Evolutionary conservation across 805 yeast species (phyloP), one percentile per base, ranked within the genome.

Genomic region (Metschnikowia proteae): DNA sequence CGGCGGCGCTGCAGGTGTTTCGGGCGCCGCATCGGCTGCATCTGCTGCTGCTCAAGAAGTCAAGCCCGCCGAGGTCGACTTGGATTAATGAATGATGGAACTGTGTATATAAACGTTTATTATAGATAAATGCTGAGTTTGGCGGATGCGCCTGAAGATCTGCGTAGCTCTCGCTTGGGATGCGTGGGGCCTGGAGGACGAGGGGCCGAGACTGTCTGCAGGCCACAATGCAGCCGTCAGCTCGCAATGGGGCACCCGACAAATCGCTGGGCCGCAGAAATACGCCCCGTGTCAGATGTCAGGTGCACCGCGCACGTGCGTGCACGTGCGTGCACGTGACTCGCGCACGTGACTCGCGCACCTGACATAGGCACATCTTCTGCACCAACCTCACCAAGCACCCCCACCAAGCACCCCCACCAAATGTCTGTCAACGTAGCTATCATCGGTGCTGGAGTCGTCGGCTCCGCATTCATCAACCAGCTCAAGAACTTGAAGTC

Each of bases 381-480:
- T 17, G 3, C 7, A 28, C 30, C 30, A 8, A 17, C 17, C 17
- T n/a, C n/a, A n/a, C n/a, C n/a, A n/a, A n/a, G n/a, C 33, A 31
- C 33, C 32, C 33, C 28, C 28, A 43, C 39, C 9, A 26, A n/a
- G 17, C 29, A 37, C 10, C 23, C 30, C 9, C 25, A 37, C 8
- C 41, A 41, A 51, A 68, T 58, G 60, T 68, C 76, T 37, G 76
- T 73, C 35, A 71, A 73, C 55, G 68, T 73, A 37, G 78, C 78
- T 38, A 72, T 73, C 45, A 71, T 68, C 52, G 89, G 90, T 47
- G 84, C 97, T 47, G 99, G 99, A 61, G 94, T 92, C 45, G 98
- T 94, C 53, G 99, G 99, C 51, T 79, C 94, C 26, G 88, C 96
- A 45, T 89, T 90, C 73, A 74, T 94, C 66, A 80, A 79, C 68